Percentiles rank a stretch among this genome's conserved stretches.
Conservation (phyloP, 768 basidiomycete species). For the Boletus vinaceobasis region DNA sequence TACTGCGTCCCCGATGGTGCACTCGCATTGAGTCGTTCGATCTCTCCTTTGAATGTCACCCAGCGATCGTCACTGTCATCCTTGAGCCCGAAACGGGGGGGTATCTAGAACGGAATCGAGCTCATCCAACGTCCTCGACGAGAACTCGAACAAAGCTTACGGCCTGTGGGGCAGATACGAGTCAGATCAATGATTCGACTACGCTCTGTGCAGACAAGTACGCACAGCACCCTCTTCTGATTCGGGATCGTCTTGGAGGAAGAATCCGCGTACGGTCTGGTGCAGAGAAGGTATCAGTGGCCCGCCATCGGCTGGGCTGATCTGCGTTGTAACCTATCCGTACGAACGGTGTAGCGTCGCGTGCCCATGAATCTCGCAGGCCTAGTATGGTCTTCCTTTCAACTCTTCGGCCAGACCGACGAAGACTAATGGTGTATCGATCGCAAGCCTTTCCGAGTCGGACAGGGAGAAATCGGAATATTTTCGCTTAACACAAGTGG, state of each 20-base stretch:
- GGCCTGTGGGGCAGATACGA: slow-evolving; percentile 1
- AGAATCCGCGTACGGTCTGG: slow-evolving; percentile 13
- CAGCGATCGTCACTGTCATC: slow-evolving; percentile 52
- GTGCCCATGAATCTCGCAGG: slow-evolving; percentile 4
- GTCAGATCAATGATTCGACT: background rate
- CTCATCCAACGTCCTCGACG: background rate
- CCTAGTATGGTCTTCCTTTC: background rate
- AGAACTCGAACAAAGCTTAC: slow-evolving; percentile 7
- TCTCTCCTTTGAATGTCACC: slow-evolving; percentile 38
- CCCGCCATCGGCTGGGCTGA: background rate
- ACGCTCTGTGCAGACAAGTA: background rate
- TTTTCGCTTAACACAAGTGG: background rate
- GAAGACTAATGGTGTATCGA: background rate
- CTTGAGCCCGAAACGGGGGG: slow-evolving; percentile 54
- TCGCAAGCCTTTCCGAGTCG: background rate
- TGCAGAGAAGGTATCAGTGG: background rate
- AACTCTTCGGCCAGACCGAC: background rate
- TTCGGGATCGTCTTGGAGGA: slow-evolving; percentile 22
- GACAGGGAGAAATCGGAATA: background rate
- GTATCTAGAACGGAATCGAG: slow-evolving; percentile 39
- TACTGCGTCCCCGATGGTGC: slow-evolving; percentile 41
- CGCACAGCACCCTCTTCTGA: slow-evolving; percentile 9
- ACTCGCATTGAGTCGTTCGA: slow-evolving; percentile 44
- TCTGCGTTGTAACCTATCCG: background rate
- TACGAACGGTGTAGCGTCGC: slow-evolving; percentile 18